phyloP scores from a whole-genome alignment of 495 filamentous ascomycete genomes.

The Aspergillus sclerotioniger region DNA sequence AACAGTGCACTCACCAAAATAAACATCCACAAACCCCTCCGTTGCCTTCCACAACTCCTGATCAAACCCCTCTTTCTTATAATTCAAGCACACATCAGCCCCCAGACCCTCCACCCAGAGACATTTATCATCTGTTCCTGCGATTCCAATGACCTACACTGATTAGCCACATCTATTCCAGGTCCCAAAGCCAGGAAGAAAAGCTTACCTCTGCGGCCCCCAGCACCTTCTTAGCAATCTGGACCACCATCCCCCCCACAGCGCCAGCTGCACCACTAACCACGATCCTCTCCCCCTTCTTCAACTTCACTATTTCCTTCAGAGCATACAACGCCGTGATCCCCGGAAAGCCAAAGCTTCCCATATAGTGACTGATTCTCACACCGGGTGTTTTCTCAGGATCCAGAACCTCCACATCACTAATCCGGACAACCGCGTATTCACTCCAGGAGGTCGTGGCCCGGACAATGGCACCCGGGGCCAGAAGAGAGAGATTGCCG shows the following conservation, averaged over 20 bases:
- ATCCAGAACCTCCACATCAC: slow-evolving; percentile 18
- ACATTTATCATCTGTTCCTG: slow-evolving; percentile 66
- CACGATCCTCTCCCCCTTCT: slow-evolving; percentile 42
- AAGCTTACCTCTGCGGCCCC: slow-evolving; percentile 47
- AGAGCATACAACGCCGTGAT: slow-evolving; percentile 54
- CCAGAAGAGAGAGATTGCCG: slow-evolving; percentile 20
- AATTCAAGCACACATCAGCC: slow-evolving; percentile 67
- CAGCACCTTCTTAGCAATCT: slow-evolving; percentile 55
- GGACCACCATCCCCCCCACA: slow-evolving; percentile 45
- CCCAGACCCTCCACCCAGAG: slow-evolving; percentile 60
- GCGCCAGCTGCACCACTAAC: slow-evolving; percentile 50
- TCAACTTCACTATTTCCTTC: slow-evolving; percentile 36
- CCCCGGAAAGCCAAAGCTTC: slow-evolving; percentile 48
- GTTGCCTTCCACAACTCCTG: slow-evolving; percentile 58
- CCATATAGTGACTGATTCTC: slow-evolving; percentile 46
- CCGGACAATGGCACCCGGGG: slow-evolving; percentile 40
- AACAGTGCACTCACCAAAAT: slow-evolving; percentile 39
- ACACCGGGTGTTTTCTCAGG: slow-evolving; percentile 34
- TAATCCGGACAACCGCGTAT: slow-evolving; percentile 42
- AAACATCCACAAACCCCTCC: slow-evolving; percentile 63
- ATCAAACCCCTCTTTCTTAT: slow-evolving; percentile 57
- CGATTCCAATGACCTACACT: slow-evolving; percentile 52
- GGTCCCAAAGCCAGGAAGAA: background rate
- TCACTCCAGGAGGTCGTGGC: slow-evolving; percentile 50
- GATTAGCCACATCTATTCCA: slow-evolving; percentile 23